Base-by-base conservation (phyloP, 805 yeast genomes). In the Millerozyma miso region DNA sequence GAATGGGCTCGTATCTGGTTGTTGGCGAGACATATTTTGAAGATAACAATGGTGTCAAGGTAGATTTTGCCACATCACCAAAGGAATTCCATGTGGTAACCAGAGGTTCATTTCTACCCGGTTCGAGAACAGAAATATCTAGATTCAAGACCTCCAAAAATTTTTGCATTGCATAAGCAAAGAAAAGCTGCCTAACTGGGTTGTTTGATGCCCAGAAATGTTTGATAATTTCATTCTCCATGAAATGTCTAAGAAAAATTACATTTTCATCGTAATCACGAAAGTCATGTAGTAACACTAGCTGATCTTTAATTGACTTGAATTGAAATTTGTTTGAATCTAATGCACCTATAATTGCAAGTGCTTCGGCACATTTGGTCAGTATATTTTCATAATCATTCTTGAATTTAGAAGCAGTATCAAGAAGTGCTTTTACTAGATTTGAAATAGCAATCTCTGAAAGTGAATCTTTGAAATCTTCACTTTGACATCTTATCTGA, bases 111-210 rank as follows among this genome's bases (percentile, higher is more conserved):
- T 56, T 54, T 19, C 53, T 47, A 13, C 43, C 35, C 1, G 55
- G 45, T 16, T 46, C 48, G 8, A 58, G 42, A 1, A 62, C 54
- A 14, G 49, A 47, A 2, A 50, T 50, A 35, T 63, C 67, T 17
- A 81, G 61, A 2, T 77, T 81, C 56, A 88, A 72, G 13, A 80
- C 74, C 49, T 80, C 80, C 40, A 93, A 63, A 38, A 83, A 81
- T 48, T 88, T 93, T 59, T 93, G 99, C 78, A 93, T 87, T 0
- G 91, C 85, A 60, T 79, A 85, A 0, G 97, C 96, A 31, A 89
- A 73, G 55, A 84, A 86, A 44, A 86, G 71, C 59, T 93, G 99
- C 38, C 80, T 79, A 17, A 79, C 77, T 0, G 98, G 96, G 55
- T 89, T 89, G 29, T 84, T 85, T 1, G 97, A 84, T 0, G 96